A percentile compares a stretch with the other conserved stretches of the same genome.
phyloP scores from a whole-genome alignment of 768 basidiomycete species.

The Mycena capillaripes region DNA sequence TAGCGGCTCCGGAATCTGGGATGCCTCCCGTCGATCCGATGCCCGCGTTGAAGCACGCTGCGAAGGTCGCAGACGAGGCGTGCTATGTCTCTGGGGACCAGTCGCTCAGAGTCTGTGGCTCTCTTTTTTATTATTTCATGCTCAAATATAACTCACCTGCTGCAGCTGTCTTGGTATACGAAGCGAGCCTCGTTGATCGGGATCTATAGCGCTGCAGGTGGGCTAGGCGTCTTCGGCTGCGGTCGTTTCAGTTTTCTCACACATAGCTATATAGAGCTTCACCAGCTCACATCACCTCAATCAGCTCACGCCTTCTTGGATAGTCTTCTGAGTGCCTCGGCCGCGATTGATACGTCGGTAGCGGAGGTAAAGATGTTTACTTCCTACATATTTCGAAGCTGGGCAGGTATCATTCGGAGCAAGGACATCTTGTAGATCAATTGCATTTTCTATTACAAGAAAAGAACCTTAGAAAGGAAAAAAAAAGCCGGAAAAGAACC shows the following conservation, averaged over 20 bases:
- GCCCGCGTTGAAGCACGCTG: conserved; percentile 73
- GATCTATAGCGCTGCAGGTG: conserved; percentile 81
- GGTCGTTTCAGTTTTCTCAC: neutral
- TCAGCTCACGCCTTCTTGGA: conserved; percentile 79
- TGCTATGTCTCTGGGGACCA: conserved; percentile 70
- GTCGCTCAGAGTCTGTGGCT: conserved; percentile 66
- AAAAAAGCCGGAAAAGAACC: too few relatives aligned
- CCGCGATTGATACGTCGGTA: conserved; percentile 59
- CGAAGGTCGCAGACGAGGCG: conserved; percentile 76
- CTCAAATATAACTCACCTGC: conserved; percentile 10
- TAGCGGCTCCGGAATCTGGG: conserved; percentile 66
- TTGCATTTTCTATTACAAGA: neutral
- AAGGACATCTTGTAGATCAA: conserved; percentile 62
- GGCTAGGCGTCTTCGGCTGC: conserved; percentile 28
- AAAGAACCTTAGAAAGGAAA: too few relatives aligned
- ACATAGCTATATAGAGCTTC: conserved; percentile 66
- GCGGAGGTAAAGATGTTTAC: conserved; percentile 70
- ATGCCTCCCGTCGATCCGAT: conserved; percentile 70
- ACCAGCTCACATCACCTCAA: conserved; percentile 83
- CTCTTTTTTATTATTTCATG: neutral
- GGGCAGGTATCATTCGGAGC: conserved; percentile 80
- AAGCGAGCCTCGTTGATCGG: conserved; percentile 74
- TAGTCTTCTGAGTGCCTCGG: conserved; percentile 67
- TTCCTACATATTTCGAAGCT: conserved; percentile 75
- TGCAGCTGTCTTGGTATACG: conserved; percentile 81